Base-by-base conservation (phyloP, 148 eudicot genomes). In the Spergularia marina region DNA sequence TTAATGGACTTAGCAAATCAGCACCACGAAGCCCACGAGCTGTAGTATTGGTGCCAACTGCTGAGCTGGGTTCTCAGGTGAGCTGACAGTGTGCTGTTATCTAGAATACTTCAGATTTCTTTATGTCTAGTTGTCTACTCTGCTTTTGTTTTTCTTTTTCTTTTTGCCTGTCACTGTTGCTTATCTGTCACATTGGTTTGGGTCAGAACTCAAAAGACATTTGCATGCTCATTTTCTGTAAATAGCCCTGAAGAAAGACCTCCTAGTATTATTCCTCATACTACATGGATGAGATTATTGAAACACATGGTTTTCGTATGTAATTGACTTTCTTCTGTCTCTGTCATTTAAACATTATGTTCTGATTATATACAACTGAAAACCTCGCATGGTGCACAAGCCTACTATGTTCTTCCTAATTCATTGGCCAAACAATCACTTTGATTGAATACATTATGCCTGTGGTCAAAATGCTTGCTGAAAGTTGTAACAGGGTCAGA, bases 31-130 rank as follows among this genome's bases (percentile, higher is more conserved):
- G 83, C 83, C 98, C 98, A 47, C 93, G 97, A 63, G 96, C 88
- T 55, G 83, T 95, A 53, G 82, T 95, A 68, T 75, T 95, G 76
- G 97, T 90, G 67, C 98, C 98, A n/a, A 95, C 98, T 74, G 91
- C 97, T 66, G 98, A 95, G 85, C 86, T 95, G 83, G 98, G 91
- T 82, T 87, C 94, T 73, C 98, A 95, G 94, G 97, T 90, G 39
- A 74, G 81, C 72, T 70, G 34, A 57, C 54, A 75, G 30, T 44
- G 58, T 53, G 10, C 12, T 62, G 49, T 58, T 40, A 40, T 74
- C 11, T 68, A 18, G 36, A 30, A 30, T 49, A 36, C 51, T 49
- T 21, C 13, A 4, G 41, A 6, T 34, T 34, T 53, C 47, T 6
- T 61, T 18, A 11, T 80, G 65, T 56, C 57, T 21, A 14, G 9